Conservation (phyloP, 345 rosid genomes). For the Eucalyptus sp. region DNA sequence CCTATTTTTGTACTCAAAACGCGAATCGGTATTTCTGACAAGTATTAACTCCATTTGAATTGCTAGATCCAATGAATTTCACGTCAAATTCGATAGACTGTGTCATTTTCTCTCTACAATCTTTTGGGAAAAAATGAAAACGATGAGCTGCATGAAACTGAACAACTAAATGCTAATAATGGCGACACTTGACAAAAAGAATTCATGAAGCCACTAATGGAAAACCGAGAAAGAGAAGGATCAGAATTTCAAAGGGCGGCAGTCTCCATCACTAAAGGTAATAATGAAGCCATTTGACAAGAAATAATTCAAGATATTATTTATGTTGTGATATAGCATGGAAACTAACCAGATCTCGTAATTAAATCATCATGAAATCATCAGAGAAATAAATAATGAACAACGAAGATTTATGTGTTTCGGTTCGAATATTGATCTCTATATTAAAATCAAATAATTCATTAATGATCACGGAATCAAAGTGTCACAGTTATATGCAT, state of each 20-base stretch:
- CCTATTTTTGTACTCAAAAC: background rate
- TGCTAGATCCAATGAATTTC: background rate
- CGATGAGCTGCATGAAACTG: background rate
- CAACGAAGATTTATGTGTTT: background rate
- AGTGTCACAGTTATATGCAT: accelerated
- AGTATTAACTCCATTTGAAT: background rate
- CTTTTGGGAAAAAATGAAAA: background rate
- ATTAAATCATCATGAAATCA: background rate
- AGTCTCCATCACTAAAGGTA: background rate
- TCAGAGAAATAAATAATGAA: background rate
- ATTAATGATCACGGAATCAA: background rate
- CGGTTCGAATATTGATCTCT: accelerated
- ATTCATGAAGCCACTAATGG: background rate
- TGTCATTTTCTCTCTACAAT: background rate
- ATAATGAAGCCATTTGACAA: background rate
- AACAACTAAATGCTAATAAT: background rate
- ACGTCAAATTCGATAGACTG: accelerated
- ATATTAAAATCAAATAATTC: background rate
- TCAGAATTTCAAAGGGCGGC: background rate
- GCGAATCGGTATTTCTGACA: background rate
- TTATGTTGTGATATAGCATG: background rate
- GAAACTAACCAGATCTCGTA: no score
- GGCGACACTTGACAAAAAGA: background rate
- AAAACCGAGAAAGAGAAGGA: background rate
- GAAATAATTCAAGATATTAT: background rate